Percentiles rank a stretch among this genome's conserved stretches.
phyloP scores from a whole-genome alignment of 345 rosid species.

The Lepidium sativum region DNA sequence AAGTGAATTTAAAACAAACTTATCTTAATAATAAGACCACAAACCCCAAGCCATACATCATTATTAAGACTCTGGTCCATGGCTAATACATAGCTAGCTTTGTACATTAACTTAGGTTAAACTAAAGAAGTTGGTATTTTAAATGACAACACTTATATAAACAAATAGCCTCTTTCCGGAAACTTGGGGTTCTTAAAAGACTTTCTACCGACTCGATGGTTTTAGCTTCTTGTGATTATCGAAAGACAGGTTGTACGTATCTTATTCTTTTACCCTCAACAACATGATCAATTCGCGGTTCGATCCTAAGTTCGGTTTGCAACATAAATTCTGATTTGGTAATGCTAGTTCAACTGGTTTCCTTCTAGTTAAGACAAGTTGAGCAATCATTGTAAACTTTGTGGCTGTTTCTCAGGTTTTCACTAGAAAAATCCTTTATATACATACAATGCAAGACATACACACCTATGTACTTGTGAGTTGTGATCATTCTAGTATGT shows the following conservation, averaged over 20 bases:
- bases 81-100: not conserved
- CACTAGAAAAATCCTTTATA: not conserved
- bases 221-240: not conserved
- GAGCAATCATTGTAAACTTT: not conserved
- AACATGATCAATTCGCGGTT: not conserved
- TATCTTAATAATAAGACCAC: not conserved
- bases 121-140: too few relatives aligned
- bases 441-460: not conserved
- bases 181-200: not conserved
- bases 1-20: not conserved
- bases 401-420: not conserved
- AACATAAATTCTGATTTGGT: not conserved
- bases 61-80: not conserved
- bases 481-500: not conserved
- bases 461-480: not conserved
- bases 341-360: not conserved
- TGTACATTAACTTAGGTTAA: not conserved
- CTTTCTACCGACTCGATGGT: not conserved
- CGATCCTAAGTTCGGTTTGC: not conserved
- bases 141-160: too few relatives aligned
- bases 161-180: too few relatives aligned
- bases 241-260: not conserved
- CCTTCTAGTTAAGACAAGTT: not conserved
- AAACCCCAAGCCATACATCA: not conserved
- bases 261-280: too few relatives aligned